Conservation (phyloP, 225 moss, liverwort and hornwort genomes). For the Straminergon stramineum region DNA sequence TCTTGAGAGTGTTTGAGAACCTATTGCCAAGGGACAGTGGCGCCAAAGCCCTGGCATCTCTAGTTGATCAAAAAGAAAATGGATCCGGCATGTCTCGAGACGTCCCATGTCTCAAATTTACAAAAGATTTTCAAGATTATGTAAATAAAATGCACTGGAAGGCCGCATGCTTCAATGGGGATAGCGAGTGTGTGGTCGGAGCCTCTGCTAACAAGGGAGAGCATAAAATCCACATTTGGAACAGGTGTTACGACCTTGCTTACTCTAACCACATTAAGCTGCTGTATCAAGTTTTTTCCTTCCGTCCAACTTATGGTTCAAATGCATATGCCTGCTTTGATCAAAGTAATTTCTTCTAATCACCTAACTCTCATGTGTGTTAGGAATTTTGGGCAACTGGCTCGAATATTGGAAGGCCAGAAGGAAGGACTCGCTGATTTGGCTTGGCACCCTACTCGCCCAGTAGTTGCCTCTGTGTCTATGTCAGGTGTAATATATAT, state of each 20-base stretch:
- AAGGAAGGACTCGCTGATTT: conserved; percentile 98
- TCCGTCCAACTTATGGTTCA: neutral
- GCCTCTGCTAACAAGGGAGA: conserved; percentile 98
- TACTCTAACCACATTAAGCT: neutral
- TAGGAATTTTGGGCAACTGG: conserved; percentile 94
- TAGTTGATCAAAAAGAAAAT: conserved; percentile 27
- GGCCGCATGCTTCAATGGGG: conserved; percentile 91
- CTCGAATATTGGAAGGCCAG: conserved; percentile 93
- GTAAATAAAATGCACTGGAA: conserved; percentile 99
- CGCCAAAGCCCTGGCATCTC: conserved; percentile 45
- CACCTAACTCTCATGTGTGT: neutral
- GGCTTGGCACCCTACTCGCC: conserved; percentile 98
- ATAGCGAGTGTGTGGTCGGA: conserved; percentile 95
- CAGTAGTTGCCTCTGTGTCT: conserved; percentile 90
- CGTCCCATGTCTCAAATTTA: conserved; percentile 62
- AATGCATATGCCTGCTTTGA: neutral
- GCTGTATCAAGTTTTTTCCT: neutral
- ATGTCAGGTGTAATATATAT: conserved; percentile 89
- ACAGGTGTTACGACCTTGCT: conserved; percentile 27
- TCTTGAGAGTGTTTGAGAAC: conserved; percentile 92
- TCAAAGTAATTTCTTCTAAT: neutral
- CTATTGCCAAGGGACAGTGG: conserved; percentile 62
- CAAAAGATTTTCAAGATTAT: conserved; percentile 89
- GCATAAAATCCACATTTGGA: conserved; percentile 99
- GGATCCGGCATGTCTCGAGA: conserved; percentile 34